A percentile compares a stretch with the other conserved stretches of the same genome.
Evolutionary conservation across 441 rosid species (phyloP).

Genomic region (Gossypium davidsonii): DNA sequence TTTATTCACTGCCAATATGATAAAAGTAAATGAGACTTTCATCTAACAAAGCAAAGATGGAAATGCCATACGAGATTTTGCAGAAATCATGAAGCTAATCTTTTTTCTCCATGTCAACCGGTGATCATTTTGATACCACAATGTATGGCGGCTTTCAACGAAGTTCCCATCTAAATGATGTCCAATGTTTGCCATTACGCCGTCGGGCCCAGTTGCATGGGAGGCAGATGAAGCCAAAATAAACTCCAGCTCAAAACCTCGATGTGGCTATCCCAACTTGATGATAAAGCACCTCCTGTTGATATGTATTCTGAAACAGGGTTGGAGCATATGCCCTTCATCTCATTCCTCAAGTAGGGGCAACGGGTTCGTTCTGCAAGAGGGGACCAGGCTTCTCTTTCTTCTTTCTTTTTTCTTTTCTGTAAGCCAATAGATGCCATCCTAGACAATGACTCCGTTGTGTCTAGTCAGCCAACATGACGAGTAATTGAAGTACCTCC

Average conservation of each 20-base stretch:
- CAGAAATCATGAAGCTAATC: too few relatives aligned
- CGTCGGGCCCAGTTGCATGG: background rate
- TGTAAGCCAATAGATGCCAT: slow-evolving; percentile 8
- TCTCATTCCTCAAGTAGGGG: background rate
- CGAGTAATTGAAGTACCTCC: slow-evolving; percentile 5
- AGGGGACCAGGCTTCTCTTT: background rate
- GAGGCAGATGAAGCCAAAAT: background rate
- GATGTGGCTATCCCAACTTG: background rate
- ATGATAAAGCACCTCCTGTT: background rate
- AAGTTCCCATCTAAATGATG: background rate
- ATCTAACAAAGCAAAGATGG: too few relatives aligned
- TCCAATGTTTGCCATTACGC: background rate
- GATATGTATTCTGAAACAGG: background rate
- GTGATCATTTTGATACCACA: background rate
- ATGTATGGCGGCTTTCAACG: background rate
- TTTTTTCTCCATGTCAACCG: too few relatives aligned
- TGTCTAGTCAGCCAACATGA: slow-evolving; percentile 1
- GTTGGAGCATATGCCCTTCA: background rate
- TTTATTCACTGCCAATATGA: too few relatives aligned
- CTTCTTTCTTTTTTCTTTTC: background rate
- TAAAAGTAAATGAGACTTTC: too few relatives aligned
- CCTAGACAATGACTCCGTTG: background rate
- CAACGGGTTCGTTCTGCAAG: background rate
- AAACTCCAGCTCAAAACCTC: background rate
- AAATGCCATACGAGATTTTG: too few relatives aligned